phyloP scores from a whole-genome alignment of 352 stramenopile species.

The Globisporangium yorkense region DNA sequence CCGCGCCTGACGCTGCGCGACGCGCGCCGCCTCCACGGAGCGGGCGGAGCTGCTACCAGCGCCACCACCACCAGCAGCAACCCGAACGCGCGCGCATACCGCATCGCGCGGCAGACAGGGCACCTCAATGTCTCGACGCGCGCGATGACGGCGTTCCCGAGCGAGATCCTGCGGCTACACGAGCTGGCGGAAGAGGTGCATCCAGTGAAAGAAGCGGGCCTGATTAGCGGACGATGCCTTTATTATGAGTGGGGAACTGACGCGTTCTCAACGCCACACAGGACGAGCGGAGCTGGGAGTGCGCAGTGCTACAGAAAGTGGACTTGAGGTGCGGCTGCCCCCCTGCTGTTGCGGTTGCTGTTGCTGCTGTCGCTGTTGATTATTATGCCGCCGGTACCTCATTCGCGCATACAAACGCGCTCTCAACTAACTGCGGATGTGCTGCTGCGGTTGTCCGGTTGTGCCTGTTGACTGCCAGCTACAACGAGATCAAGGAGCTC shows the following conservation, averaged over 20 bases:
- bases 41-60: neutral
- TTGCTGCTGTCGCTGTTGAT: neutral
- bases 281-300: conserved; percentile 75
- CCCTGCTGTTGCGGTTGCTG: neutral
- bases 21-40: conserved; percentile 25
- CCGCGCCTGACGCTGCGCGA: conserved; percentile 35
- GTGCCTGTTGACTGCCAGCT: conserved; percentile 20
- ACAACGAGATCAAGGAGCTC: conserved; percentile 67
- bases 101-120: conserved; percentile 51
- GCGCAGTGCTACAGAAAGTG: conserved; percentile 53
- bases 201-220: no score
- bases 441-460: neutral
- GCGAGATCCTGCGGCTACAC: conserved; percentile 54
- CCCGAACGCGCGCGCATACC: conserved; percentile 28
- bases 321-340: conserved; percentile 47
- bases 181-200: conserved; percentile 48
- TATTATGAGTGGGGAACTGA: neutral
- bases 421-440: no score
- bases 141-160: conserved; percentile 42
- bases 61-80: conserved; percentile 14
- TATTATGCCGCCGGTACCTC: no score
- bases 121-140: conserved; percentile 60
- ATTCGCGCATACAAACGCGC: no score
- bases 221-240: neutral
- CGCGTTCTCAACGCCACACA: neutral